Conservation (phyloP, 257 asterid genomes). For the Linderniella brevidens region DNA sequence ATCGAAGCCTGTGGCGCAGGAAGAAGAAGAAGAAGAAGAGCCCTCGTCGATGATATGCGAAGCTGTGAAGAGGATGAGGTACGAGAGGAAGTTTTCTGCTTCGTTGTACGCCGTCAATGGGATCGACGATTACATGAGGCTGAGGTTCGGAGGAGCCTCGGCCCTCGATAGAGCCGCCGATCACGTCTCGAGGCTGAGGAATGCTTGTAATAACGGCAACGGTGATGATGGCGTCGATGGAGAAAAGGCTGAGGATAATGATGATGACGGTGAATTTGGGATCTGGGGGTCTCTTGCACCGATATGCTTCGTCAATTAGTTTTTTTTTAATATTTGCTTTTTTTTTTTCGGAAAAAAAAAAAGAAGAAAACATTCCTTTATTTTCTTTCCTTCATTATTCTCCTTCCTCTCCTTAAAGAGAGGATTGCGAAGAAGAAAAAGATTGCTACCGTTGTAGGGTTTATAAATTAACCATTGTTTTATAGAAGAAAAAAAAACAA, state of each 20-base stretch:
- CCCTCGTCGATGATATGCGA: slow-evolving; percentile 25
- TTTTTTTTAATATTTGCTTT: too few species aligned
- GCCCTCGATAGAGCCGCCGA: slow-evolving; percentile 18
- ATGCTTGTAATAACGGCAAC: slow-evolving; percentile 24
- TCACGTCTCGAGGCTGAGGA: slow-evolving; percentile 22
- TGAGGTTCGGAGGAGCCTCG: slow-evolving; percentile 16
- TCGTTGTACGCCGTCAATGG: slow-evolving; percentile 55
- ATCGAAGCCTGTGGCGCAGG: slow-evolving; percentile 4
- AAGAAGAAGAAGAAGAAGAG: slow-evolving; percentile 14
- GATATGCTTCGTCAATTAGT: slow-evolving; percentile 17
- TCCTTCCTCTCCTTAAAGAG: too few species aligned
- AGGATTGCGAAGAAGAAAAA: too few species aligned
- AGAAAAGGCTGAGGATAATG: not conserved
- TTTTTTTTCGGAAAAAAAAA: too few species aligned
- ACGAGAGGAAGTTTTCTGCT: slow-evolving; percentile 58
- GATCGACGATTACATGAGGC: slow-evolving; percentile 35
- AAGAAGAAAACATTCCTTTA: too few species aligned
- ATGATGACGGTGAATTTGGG: slow-evolving; percentile 16
- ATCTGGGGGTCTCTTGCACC: slow-evolving; percentile 32
- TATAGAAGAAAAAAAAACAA: too few species aligned
- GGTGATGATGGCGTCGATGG: not conserved
- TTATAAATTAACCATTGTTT: too few species aligned
- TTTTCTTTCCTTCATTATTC: too few species aligned
- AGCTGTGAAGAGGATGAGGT: slow-evolving; percentile 48
- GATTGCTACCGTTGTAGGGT: too few species aligned